These are phyloP conservation scores for Talaromyces thailandensis DNA, from an alignment of 495 filamentous ascomycete species.

Conservation along the genomic window DNA sequence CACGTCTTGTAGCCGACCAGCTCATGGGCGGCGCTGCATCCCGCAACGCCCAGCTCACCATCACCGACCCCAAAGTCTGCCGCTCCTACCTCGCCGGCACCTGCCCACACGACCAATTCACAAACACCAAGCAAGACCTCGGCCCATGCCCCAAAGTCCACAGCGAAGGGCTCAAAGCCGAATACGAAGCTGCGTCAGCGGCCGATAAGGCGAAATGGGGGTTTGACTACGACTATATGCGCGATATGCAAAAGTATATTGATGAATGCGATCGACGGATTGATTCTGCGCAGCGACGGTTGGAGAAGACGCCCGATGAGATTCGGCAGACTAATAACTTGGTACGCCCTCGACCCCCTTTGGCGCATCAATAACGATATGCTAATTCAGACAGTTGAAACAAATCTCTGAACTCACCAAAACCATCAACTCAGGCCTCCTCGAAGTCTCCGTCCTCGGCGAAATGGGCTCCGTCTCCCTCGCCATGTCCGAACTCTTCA, in stretches of 20 bases:
- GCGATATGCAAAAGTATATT: slow-evolving; percentile 91
- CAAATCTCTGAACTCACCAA: slow-evolving; percentile 72
- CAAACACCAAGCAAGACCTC: slow-evolving; percentile 97
- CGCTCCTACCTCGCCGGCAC: slow-evolving; percentile 89
- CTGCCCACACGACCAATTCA: slow-evolving; percentile 98
- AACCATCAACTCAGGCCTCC: slow-evolving; percentile 71
- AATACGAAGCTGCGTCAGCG: slow-evolving; percentile 65
- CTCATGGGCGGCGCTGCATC: slow-evolving; percentile 69
- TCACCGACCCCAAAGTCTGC: slow-evolving; percentile 92
- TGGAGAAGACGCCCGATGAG: slow-evolving; percentile 98
- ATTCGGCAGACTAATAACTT: slow-evolving; percentile 92
- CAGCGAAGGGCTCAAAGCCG: slow-evolving; percentile 74
- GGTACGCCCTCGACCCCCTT: slow-evolving; percentile 17
- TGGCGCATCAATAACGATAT: too few relatives aligned
- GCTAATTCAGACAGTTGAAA: slow-evolving; percentile 62
- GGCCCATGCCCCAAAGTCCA: slow-evolving; percentile 88
- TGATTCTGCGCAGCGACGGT: slow-evolving; percentile 73
- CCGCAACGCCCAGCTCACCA: slow-evolving; percentile 67
- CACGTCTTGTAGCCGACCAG: slow-evolving; percentile 50
- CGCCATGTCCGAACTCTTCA: slow-evolving; percentile 79
- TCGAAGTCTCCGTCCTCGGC: slow-evolving; percentile 79
- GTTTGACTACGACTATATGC: slow-evolving; percentile 94
- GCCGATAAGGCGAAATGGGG: slow-evolving; percentile 67
- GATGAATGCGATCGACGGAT: slow-evolving; percentile 95
- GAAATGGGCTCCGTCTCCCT: slow-evolving; percentile 71